These are phyloP conservation scores for Atkinsonella texensis DNA, from an alignment of 2,329 filamentous ascomycete genomes.

Conservation along the genomic window DNA sequence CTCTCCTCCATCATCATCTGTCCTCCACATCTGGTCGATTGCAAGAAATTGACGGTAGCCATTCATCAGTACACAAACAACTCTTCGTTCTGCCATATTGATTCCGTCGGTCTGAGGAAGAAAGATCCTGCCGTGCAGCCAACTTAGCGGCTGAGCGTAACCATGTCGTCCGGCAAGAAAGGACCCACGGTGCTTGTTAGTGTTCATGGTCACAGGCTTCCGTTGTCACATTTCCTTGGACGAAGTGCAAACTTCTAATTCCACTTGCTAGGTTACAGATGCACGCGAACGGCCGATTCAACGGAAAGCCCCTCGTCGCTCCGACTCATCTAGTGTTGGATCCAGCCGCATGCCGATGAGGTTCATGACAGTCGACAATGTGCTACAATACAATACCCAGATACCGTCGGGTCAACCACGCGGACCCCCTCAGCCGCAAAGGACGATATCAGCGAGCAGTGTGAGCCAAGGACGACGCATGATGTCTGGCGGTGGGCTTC, in stretches of 20 bases:
- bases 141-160: background rate
- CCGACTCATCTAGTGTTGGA: constrained; percentile 18
- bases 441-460: constrained; percentile 11
- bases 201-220: background rate
- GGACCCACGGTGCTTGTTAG: constrained; percentile 50
- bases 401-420: constrained; percentile 91
- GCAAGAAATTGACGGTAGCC: background rate
- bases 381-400: constrained; percentile 86
- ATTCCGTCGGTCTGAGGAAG: background rate
- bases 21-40: background rate
- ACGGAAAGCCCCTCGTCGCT: constrained; percentile 21
- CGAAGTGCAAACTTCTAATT: constrained; percentile 5
- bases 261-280: constrained; percentile 23
- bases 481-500: constrained; percentile 25
- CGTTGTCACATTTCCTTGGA: background rate
- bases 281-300: constrained; percentile 23
- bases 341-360: constrained; percentile 42
- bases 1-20: background rate
- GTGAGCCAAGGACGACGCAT: constrained; percentile 13
- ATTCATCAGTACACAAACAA: background rate
- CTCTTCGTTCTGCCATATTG: background rate
- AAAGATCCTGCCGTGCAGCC: background rate
- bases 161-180: constrained; percentile 37
- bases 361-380: constrained; percentile 85
- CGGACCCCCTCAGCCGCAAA: constrained; percentile 44